Conservation (phyloP, 108 stramenopile genomes). For the Skeletonema marinoi region DNA sequence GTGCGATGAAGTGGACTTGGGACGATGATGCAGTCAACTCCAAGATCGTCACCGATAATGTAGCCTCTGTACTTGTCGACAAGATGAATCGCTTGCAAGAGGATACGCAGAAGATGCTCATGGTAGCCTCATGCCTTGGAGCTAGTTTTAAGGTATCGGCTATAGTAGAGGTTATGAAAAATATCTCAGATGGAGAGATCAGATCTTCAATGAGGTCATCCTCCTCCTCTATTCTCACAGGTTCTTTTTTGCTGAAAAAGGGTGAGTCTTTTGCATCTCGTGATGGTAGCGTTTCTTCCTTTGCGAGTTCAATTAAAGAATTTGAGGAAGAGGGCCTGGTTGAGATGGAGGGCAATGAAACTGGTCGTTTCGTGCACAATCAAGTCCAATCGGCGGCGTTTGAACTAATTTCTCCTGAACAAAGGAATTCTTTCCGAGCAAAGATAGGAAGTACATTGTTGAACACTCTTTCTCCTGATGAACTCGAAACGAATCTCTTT, state of each 20-base stretch:
- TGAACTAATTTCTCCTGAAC: neutral
- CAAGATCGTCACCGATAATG: neutral
- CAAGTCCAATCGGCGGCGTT: too few relatives aligned
- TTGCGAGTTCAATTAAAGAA: neutral
- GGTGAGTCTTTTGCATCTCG: neutral
- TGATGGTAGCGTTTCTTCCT: neutral
- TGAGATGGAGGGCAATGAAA: neutral
- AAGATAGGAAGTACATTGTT: too few relatives aligned
- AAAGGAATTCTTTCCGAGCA: neutral
- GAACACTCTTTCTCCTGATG: neutral
- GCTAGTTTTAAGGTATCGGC: neutral
- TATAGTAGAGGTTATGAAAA: neutral
- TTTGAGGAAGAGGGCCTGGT: neutral
- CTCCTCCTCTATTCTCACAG: too few relatives aligned
- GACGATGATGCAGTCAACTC: too few relatives aligned
- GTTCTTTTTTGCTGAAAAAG: too few relatives aligned
- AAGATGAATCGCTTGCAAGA: neutral
- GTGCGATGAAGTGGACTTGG: slow-evolving; percentile 13
- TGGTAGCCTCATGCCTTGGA: neutral
- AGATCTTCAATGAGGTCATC: neutral
- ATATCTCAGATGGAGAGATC: neutral
- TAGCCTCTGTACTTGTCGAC: neutral
- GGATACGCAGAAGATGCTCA: neutral
- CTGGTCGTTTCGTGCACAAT: neutral
- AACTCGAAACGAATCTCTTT: neutral